These are phyloP conservation scores for Podaxis sp. DNA, from an alignment of 768 basidiomycete species.

Conservation along the genomic window DNA sequence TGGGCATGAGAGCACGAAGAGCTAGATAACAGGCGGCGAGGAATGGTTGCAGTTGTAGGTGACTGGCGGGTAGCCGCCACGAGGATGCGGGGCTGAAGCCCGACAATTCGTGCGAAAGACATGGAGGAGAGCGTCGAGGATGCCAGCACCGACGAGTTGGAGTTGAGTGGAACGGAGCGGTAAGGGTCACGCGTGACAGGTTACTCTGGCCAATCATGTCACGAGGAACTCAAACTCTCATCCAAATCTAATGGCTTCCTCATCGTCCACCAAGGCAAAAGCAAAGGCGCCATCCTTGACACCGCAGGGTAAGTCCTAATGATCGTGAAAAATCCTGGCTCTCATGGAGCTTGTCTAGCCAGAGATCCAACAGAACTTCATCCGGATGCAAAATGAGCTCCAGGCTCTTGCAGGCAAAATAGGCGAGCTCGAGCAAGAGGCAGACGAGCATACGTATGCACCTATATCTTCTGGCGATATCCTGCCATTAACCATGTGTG, in stretches of 20 bases:
- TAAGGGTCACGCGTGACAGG: conserved; percentile 33
- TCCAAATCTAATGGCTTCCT: conserved; percentile 41
- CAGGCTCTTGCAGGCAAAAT: conserved; percentile 93
- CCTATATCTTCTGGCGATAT: background rate
- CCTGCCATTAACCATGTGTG: conserved; percentile 4
- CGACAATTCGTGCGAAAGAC: conserved; percentile 56
- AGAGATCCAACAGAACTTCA: conserved; percentile 85
- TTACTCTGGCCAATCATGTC: conserved; percentile 45
- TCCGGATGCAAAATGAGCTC: conserved; percentile 82
- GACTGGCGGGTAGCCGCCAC: conserved; percentile 28
- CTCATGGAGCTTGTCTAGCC: conserved; percentile 46
- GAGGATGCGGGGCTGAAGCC: conserved; percentile 47
- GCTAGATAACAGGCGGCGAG: conserved; percentile 53
- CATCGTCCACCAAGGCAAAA: conserved; percentile 49
- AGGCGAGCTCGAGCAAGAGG: conserved; percentile 92
- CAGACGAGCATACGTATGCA: conserved; percentile 90
- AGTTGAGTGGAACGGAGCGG: conserved; percentile 23
- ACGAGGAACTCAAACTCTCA: conserved; percentile 29
- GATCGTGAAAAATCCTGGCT: conserved; percentile 15
- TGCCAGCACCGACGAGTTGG: conserved; percentile 39
- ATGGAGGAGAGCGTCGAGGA: conserved; percentile 40
- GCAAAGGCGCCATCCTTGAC: conserved; percentile 55
- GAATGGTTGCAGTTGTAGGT: conserved; percentile 34
- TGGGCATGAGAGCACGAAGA: conserved; percentile 36
- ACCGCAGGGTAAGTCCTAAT: conserved; percentile 62